Base-by-base conservation (phyloP, 2,329 filamentous ascomycete species). In the Colletotrichum australisinense region DNA sequence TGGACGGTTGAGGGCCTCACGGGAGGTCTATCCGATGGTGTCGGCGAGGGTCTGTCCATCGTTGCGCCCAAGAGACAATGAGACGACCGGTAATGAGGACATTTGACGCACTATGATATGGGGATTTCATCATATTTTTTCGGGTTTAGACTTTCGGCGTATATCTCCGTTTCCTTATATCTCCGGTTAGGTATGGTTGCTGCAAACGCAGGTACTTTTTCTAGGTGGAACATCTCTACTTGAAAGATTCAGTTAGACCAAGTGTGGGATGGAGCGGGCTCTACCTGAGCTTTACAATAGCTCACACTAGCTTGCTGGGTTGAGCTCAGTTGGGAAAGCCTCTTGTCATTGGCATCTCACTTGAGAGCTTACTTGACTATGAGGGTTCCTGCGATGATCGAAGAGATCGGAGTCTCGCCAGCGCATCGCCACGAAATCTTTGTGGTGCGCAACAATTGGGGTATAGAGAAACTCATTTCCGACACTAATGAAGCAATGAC, bases 21-120 rank as follows among this genome's bases (percentile, higher is more conserved):
- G 2, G 91, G 90, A 16, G 93, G 93, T 0, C 84, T 94, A 55
- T 90, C 91, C 76, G 91, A 94, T 76, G 92, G 93, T 6, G 83
- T 88, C 86, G 82, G 84, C 22, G 80, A 82, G 72, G 81, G 81
- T 9, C 74, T 82, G 28, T 72, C 62, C 19, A 63, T 72, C 19
- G 72, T 74, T 19, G 67, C 67, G 8, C 67, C 68, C 26, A 74
- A 72, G 35, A 57, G 72, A 58, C 68, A 74, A 74, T 65, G 30
- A 65, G 32, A 65, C 2, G 49, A 24, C 19, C 22, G 28, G 6
- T 3, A 24, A 55, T n/a, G 30, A 38, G 30, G 22, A 19, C 19
- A 49, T 35, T n/a, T 24, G n/a, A 56, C 22, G 46, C 32, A 19
- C 30, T 49, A 65, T 46, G 28, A n/a, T 60, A 60, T 46, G 56